Percentiles rank a stretch among this genome's conserved stretches.
phyloP scores from a whole-genome alignment of 495 filamentous ascomycete genomes.

The Glutinoglossum americanum region DNA sequence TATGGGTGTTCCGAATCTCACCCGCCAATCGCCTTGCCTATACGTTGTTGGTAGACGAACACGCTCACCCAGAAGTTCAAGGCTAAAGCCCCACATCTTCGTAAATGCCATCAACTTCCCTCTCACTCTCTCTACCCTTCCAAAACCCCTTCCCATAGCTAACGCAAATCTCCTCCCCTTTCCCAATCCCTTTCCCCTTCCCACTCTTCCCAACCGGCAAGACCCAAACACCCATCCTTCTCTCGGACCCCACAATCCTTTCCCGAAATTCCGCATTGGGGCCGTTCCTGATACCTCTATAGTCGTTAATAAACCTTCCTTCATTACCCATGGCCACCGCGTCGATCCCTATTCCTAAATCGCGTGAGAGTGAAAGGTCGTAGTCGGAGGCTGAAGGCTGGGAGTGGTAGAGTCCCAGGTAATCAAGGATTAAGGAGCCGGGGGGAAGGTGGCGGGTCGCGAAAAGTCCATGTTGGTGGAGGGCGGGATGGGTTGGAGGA shows the following conservation, averaged over 20 bases:
- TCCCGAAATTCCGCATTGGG: slow-evolving; percentile 42
- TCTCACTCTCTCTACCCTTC: slow-evolving; percentile 13
- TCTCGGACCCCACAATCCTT: slow-evolving; percentile 20
- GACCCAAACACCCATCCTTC: slow-evolving; percentile 38
- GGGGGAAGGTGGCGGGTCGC: slow-evolving; percentile 33
- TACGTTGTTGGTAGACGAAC: background rate
- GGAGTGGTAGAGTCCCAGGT: slow-evolving; percentile 39
- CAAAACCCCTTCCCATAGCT: slow-evolving; percentile 51
- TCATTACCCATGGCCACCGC: slow-evolving; percentile 41
- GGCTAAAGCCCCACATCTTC: no score
- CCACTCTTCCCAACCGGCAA: slow-evolving; percentile 30
- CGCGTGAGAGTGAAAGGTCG: slow-evolving; percentile 40
- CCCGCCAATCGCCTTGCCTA: no score
- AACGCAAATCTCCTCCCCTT: slow-evolving; percentile 39
- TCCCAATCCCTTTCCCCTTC: slow-evolving; percentile 27
- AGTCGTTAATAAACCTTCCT: slow-evolving; percentile 54
- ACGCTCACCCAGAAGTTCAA: no score
- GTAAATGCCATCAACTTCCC: background rate
- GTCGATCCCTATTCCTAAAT: slow-evolving; percentile 38
- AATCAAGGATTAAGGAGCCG: slow-evolving; percentile 37
- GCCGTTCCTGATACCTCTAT: slow-evolving; percentile 32
- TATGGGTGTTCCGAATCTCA: no score
- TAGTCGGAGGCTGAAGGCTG: slow-evolving; percentile 32
- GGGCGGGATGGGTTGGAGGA: slow-evolving; percentile 33
- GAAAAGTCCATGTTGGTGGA: slow-evolving; percentile 43